Evolutionary conservation across 495 filamentous ascomycete species (phyloP), one percentile per base, ranked within the genome.

Genomic region (Hypoxylon intermedium): DNA sequence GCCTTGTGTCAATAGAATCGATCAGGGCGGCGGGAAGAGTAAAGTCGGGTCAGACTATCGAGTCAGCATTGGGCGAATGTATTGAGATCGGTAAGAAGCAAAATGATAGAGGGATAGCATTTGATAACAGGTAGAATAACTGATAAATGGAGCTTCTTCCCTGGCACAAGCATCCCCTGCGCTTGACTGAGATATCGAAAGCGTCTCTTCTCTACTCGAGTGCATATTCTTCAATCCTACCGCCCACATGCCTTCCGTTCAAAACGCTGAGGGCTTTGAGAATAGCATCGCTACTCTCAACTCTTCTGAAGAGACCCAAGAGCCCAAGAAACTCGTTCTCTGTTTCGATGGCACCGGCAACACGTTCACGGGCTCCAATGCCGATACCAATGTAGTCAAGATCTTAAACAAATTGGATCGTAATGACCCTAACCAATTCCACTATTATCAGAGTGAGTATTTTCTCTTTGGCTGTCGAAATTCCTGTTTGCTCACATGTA

Each of bases 301-400:
- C 0, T 28, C 26, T 9, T 15, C 19, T 0, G 12, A 18, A 4
- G 30, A 36, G 19, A 13, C 12, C 7, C 2, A 42, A 28, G 59
- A 62, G 26, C 55, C 64, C 6, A 67, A 62, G 64, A 71, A 71
- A 9, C 63, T 74, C 42, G 70, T 79, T 3, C 67, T 80, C 20
- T 80, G 75, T 52, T 79, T 80, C 49, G 77, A 80, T 44, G 77
- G 77, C 9, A 80, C 77, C 5, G 77, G 75, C 6, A 74, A 79
- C 42, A 65, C 71, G 11, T 80, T 75, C 64, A 69, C 52, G 9
- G 75, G 75, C 12, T 65, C 71, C 26, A 60, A 65, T 21, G 47
- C 70, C 5, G 77, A 80, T 57, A 75, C 70, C 30, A 78, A 80
- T 45, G 71, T 80, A 11, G 67, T 80, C 19, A 80, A 79, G 56